A percentile compares a stretch with the other conserved stretches of the same genome.
phyloP scores from a whole-genome alignment of 257 asterid species.

The Solanum habrochaites region DNA sequence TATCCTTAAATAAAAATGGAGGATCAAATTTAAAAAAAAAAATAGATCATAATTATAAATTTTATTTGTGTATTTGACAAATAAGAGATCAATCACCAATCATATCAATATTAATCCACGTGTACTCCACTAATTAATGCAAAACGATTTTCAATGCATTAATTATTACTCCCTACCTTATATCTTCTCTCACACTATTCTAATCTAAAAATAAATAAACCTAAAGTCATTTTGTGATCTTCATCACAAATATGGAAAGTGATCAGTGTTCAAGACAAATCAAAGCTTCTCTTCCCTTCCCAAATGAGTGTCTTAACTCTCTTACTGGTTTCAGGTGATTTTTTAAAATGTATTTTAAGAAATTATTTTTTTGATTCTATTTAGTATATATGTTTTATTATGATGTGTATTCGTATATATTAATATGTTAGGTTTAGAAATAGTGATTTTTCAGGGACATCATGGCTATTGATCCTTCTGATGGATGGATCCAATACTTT shows the following conservation, averaged over 20 bases:
- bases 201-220: background rate
- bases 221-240: background rate
- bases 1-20: background rate
- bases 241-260: slow-evolving; percentile 14
- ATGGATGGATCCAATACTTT: slow-evolving; percentile 11
- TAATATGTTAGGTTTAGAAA: background rate
- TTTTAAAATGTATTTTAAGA: background rate
- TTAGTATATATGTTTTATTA: background rate
- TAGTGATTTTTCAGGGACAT: background rate
- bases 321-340: slow-evolving; percentile 39
- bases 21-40: background rate
- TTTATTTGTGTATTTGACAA: background rate
- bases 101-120: background rate
- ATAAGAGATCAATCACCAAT: background rate
- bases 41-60: background rate
- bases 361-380: background rate
- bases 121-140: background rate
- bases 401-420: background rate
- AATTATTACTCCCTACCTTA: background rate
- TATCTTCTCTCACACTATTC: background rate
- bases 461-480: background rate
- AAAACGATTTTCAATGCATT: background rate
- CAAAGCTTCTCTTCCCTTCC: slow-evolving; percentile 18
- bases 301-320: slow-evolving; percentile 16
- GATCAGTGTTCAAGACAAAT: slow-evolving; percentile 10